These are phyloP conservation scores for Sugiyamaella valdiviana DNA, from an alignment of 805 yeast genomes.

Conservation along the genomic window DNA sequence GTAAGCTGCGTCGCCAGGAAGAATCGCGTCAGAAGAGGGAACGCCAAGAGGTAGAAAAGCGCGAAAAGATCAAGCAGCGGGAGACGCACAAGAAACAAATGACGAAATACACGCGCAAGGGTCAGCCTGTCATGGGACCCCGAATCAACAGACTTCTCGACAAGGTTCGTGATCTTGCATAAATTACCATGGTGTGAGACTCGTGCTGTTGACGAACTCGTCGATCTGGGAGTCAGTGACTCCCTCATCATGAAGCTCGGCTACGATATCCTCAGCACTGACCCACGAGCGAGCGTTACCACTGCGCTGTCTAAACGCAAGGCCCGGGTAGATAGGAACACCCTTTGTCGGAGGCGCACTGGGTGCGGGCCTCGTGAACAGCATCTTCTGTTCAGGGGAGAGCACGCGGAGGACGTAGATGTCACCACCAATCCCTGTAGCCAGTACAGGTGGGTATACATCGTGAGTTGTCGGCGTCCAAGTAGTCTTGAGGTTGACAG, in stretches of 20 bases:
- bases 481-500: not conserved
- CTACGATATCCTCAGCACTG: not conserved
- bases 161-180: conserved; percentile 45
- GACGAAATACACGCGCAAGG: conserved; percentile 54
- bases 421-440: conserved; percentile 5
- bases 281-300: not conserved
- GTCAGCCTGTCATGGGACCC: conserved; percentile 91
- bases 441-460: conserved; percentile 1
- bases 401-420: conserved; percentile 2
- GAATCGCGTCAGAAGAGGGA: conserved; percentile 36
- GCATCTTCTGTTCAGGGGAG: not conserved
- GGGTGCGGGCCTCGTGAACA: not conserved
- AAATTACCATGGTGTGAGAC: not conserved
- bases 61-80: conserved; percentile 39
- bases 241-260: not conserved
- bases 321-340: not conserved
- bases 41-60: conserved; percentile 38
- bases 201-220: not conserved
- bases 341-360: not conserved
- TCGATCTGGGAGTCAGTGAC: not conserved
- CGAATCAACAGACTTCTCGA: conserved; percentile 72
- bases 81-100: conserved; percentile 39
- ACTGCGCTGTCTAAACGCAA: not conserved
- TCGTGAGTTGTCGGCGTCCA: not conserved
- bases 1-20: conserved; percentile 11